Conservation (phyloP, 164 flowering plant genomes). For the Vitis labrusca region DNA sequence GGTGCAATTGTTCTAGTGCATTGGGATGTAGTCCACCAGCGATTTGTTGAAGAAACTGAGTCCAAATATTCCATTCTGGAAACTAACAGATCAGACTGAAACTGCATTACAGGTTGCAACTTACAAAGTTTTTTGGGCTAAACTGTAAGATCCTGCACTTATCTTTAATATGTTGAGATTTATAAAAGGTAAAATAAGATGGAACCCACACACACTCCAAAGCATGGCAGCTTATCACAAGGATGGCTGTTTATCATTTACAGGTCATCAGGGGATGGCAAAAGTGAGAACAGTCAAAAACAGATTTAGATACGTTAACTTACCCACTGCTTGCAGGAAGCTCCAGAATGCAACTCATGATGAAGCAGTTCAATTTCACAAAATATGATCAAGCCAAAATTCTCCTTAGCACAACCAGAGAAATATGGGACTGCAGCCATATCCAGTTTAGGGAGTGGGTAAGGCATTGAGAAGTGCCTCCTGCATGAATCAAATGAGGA, state of each 20-base stretch:
- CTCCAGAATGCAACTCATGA: constrained; percentile 29
- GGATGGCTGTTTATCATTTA: too few relatives aligned
- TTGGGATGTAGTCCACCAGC: constrained; percentile 19
- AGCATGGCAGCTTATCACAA: too few relatives aligned
- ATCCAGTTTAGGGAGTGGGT: constrained; percentile 38
- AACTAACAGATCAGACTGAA: background rate
- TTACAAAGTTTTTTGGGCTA: too few relatives aligned
- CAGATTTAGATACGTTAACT: background rate
- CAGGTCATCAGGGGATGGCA: constrained; percentile 6
- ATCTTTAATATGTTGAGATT: too few relatives aligned
- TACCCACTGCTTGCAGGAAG: constrained; percentile 31
- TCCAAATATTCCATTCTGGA: constrained; percentile 35
- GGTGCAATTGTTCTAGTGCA: constrained; percentile 32
- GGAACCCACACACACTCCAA: too few relatives aligned
- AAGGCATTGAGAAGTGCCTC: constrained; percentile 37
- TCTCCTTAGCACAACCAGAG: constrained; percentile 38
- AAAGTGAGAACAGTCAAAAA: background rate
- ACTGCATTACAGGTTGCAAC: too few relatives aligned
- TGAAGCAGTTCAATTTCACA: constrained; percentile 28
- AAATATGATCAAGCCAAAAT: constrained; percentile 29
- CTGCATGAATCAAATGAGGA: constrained; percentile 14
- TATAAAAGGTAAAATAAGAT: too few relatives aligned
- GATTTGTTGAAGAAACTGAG: constrained; percentile 18
- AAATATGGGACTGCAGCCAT: constrained; percentile 39
- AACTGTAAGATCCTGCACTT: too few relatives aligned